These are phyloP conservation scores for Trametes villosa DNA, from an alignment of 768 basidiomycete genomes.

Conservation along the genomic window DNA sequence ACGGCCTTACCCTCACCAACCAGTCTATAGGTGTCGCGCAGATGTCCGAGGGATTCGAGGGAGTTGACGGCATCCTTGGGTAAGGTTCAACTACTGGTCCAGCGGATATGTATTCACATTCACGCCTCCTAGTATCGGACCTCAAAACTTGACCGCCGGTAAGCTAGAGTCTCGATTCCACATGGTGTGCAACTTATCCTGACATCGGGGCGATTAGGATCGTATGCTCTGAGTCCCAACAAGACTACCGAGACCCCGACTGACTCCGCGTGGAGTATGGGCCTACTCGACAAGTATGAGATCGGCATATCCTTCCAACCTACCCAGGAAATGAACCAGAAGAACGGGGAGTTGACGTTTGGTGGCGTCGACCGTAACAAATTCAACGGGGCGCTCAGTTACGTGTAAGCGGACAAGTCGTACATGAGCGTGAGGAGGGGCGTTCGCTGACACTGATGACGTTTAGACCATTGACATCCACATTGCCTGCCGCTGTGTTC, in stretches of 20 bases:
- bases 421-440: too few relatives aligned
- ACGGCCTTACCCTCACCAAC: constrained; percentile 43
- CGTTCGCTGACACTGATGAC: too few relatives aligned
- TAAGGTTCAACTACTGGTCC: neutral
- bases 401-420: constrained; percentile 25
- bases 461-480: constrained; percentile 31
- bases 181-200: too few relatives aligned
- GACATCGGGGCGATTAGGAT: too few relatives aligned
- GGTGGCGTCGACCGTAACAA: constrained; percentile 26
- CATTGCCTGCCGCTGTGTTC: constrained; percentile 26
- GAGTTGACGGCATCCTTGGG: constrained; percentile 58
- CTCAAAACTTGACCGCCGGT: constrained; percentile 46
- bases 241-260: constrained; percentile 51
- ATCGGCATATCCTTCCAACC: constrained; percentile 57
- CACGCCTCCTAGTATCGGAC: constrained; percentile 43
- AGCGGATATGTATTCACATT: neutral
- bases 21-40: constrained; percentile 51
- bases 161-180: neutral
- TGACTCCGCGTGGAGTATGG: constrained; percentile 51
- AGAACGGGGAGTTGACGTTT: constrained; percentile 29
- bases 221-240: neutral
- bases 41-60: constrained; percentile 43
- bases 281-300: constrained; percentile 44
- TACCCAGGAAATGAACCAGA: constrained; percentile 30
- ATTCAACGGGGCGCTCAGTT: constrained; percentile 30